Evolutionary conservation across 2,329 filamentous ascomycete genomes (phyloP).

Genomic region (Talaromyces sp.): DNA sequence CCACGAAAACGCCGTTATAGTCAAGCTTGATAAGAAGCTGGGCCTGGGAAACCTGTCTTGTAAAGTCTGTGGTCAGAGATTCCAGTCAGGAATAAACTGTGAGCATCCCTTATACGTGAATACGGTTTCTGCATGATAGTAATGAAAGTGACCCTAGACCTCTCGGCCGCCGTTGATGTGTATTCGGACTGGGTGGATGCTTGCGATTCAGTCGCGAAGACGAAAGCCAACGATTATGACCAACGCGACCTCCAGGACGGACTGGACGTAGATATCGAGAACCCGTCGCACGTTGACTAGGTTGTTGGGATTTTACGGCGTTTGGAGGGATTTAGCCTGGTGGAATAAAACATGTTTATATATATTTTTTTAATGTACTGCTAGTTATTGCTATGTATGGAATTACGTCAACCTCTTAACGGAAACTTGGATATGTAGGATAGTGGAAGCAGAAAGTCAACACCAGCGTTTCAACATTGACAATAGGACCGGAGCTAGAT

Average conservation of each 20-base stretch:
- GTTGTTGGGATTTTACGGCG: not conserved
- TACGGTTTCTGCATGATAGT: not conserved
- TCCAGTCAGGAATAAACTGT: constrained; percentile 93
- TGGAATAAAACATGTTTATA: not conserved
- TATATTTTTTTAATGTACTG: not conserved
- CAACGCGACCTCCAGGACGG: constrained; percentile 14
- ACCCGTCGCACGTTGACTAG: not conserved
- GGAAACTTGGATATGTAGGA: not conserved
- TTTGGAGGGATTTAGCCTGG: not conserved
- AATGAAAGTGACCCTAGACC: constrained; percentile 52
- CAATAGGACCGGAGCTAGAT: not conserved
- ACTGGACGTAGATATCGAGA: constrained; percentile 7
- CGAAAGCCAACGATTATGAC: constrained; percentile 43
- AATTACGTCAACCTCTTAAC: not conserved
- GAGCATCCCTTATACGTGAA: constrained; percentile 29
- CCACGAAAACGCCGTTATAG: constrained; percentile 85
- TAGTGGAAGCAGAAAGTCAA: not conserved
- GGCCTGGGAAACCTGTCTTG: constrained; percentile 82
- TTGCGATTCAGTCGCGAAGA: constrained; percentile 68
- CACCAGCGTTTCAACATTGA: not conserved
- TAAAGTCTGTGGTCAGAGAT: constrained; percentile 89
- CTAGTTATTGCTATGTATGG: not conserved
- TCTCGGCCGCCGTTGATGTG: constrained; percentile 88
- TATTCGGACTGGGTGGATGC: constrained; percentile 99
- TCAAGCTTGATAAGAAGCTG: constrained; percentile 90